Conservation (phyloP, 805 yeast genomes). For the Yamadazyma tumulicola region DNA sequence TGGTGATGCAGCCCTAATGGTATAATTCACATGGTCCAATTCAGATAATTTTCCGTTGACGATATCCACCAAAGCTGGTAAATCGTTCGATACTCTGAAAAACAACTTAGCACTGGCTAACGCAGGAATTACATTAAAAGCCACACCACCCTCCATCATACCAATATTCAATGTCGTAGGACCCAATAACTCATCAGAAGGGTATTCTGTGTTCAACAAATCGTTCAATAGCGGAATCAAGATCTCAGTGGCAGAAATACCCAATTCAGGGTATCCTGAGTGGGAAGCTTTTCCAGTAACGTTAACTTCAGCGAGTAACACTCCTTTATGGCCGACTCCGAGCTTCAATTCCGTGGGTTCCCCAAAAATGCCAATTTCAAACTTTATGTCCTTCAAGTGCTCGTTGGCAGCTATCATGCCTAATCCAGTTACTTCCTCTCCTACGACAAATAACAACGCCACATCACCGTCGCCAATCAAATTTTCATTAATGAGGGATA, state of each 20-base stretch:
- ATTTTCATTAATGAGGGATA: conserved; percentile 40
- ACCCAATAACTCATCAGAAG: conserved; percentile 53
- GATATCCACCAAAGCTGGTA: conserved; percentile 31
- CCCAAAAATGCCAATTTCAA: conserved; percentile 67
- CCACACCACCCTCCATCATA: conserved; percentile 55
- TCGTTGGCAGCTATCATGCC: conserved; percentile 54
- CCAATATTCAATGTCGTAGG: conserved; percentile 64
- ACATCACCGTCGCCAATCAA: conserved; percentile 51
- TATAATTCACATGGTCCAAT: conserved; percentile 20
- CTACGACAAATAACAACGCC: conserved; percentile 60
- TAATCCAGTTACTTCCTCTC: conserved; percentile 63
- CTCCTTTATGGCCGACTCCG: conserved; percentile 70
- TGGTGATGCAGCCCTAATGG: conserved; percentile 18
- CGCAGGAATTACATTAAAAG: conserved; percentile 64
- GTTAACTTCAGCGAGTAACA: conserved; percentile 36
- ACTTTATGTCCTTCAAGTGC: conserved; percentile 38
- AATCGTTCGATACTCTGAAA: conserved; percentile 52
- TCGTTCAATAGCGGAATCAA: conserved; percentile 49
- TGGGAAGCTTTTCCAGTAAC: conserved; percentile 61
- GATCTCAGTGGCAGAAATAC: conserved; percentile 58
- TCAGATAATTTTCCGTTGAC: conserved; percentile 33
- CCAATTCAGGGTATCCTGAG: conserved; percentile 68
- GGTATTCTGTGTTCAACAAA: conserved; percentile 43
- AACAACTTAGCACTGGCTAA: conserved; percentile 46
- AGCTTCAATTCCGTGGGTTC: conserved; percentile 72